phyloP scores from a whole-genome alignment of 1,284 basidiomycete species.

The Cutaneotrichosporon spelunceum region DNA sequence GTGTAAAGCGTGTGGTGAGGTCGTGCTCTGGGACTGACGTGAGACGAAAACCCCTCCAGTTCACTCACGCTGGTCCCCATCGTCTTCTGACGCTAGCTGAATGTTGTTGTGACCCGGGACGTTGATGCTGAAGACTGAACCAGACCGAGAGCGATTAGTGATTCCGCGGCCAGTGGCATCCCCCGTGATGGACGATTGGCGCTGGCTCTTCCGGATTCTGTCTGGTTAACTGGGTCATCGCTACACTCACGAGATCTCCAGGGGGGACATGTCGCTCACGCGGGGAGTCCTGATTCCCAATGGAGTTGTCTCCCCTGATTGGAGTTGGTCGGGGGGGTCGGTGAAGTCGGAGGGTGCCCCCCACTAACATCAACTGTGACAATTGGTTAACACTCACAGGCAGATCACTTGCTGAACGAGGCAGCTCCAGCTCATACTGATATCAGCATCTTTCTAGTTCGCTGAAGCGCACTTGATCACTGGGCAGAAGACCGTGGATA shows the following conservation, averaged over 20 bases:
- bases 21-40: conserved; percentile 4
- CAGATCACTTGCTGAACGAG: neutral
- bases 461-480: neutral
- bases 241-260: conserved; percentile 30
- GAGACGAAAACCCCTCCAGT: neutral
- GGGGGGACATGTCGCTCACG: conserved; percentile 41
- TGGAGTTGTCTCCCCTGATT: conserved; percentile 22
- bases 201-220: conserved; percentile 14
- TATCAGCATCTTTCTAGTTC: neutral
- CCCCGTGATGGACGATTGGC: neutral
- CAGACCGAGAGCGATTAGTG: conserved; percentile 8
- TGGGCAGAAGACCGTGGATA: neutral
- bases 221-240: neutral
- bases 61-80: conserved; percentile 1
- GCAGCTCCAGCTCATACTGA: neutral
- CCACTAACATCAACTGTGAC: neutral
- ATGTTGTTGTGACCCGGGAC: neutral
- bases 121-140: conserved; percentile 5
- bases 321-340: conserved; percentile 7
- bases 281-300: conserved; percentile 12
- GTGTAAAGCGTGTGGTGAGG: neutral
- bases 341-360: neutral
- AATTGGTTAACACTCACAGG: neutral
- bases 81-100: conserved; percentile 3
- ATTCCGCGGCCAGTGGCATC: neutral